Conservation (phyloP, 208 protist genomes). For the Leishmania gerbilli region DNA sequence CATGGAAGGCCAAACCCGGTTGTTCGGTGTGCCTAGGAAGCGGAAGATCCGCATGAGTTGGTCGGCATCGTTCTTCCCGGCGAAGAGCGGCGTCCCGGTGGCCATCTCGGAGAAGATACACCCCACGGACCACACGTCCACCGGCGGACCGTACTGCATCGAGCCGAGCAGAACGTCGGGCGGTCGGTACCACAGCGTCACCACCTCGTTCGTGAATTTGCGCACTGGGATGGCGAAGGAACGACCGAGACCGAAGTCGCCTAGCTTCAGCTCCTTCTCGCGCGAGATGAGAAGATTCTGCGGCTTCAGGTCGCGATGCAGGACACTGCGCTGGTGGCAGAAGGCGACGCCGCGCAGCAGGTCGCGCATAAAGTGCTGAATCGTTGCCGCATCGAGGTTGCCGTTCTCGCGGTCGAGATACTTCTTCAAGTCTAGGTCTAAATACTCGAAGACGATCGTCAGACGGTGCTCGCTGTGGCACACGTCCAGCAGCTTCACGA, state of each 20-base stretch:
- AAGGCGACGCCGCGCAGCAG: conserved; percentile 76
- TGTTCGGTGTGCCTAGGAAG: conserved; percentile 94
- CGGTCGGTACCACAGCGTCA: conserved; percentile 95
- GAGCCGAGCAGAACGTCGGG: conserved; percentile 94
- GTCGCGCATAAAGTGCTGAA: conserved; percentile 82
- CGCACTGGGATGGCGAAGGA: conserved; percentile 87
- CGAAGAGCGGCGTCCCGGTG: conserved; percentile 94
- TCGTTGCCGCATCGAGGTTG: conserved; percentile 59
- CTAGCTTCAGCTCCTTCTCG: conserved; percentile 83
- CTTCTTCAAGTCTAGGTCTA: conserved; percentile 97
- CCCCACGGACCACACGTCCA: conserved; percentile 95
- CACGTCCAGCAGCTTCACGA: conserved; percentile 95
- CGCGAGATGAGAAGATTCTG: conserved; percentile 88
- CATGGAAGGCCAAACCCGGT: conserved; percentile 92
- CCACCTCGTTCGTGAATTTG: conserved; percentile 90
- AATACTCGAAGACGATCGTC: conserved; percentile 97
- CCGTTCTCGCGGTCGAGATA: conserved; percentile 89
- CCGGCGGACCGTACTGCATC: conserved; percentile 83
- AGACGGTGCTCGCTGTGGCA: conserved; percentile 95
- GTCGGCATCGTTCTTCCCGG: conserved; percentile 95
- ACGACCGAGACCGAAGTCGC: conserved; percentile 89
- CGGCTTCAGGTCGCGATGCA: conserved; percentile 92
- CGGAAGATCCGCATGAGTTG: conserved; percentile 96
- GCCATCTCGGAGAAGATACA: conserved; percentile 96
- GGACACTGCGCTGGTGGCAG: conserved; percentile 82